These are phyloP conservation scores for Metroxylon sagu DNA, from an alignment of 176 grass and related monocot species.

Conservation along the genomic window DNA sequence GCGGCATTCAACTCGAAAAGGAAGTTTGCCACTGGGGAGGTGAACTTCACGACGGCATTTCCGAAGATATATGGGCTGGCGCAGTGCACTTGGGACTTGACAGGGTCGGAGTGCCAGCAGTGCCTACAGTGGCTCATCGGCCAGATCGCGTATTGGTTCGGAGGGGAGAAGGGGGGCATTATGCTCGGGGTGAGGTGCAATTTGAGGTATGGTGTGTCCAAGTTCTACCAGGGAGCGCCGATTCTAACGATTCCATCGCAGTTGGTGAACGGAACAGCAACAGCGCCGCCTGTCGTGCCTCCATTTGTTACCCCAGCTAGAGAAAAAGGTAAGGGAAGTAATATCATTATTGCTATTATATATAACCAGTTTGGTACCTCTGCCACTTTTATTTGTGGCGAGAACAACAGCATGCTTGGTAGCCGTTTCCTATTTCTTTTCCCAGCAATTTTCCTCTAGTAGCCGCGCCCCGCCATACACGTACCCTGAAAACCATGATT, in stretches of 20 bases:
- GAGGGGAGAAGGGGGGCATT: slow-evolving; percentile 6
- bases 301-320: no score
- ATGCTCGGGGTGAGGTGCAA: slow-evolving; percentile 30
- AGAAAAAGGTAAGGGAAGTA: no score
- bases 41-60: slow-evolving; percentile 25
- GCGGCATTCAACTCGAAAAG: slow-evolving; percentile 27
- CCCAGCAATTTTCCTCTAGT: no score
- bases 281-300: background rate
- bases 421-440: no score
- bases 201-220: slow-evolving; percentile 29
- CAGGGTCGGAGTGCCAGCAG: slow-evolving; percentile 26
- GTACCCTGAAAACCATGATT: no score
- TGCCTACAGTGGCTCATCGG: slow-evolving; percentile 26
- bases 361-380: no score
- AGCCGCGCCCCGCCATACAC: no score
- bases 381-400: no score
- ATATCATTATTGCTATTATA: no score
- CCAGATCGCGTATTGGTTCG: background rate
- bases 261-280: background rate
- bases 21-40: slow-evolving; percentile 26
- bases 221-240: slow-evolving; percentile 33
- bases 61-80: slow-evolving; percentile 49
- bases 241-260: slow-evolving; percentile 23
- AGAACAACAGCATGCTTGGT: no score
- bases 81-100: slow-evolving; percentile 71